phyloP scores from a whole-genome alignment of 129 eudicot genomes.

The Flaveria robusta region DNA sequence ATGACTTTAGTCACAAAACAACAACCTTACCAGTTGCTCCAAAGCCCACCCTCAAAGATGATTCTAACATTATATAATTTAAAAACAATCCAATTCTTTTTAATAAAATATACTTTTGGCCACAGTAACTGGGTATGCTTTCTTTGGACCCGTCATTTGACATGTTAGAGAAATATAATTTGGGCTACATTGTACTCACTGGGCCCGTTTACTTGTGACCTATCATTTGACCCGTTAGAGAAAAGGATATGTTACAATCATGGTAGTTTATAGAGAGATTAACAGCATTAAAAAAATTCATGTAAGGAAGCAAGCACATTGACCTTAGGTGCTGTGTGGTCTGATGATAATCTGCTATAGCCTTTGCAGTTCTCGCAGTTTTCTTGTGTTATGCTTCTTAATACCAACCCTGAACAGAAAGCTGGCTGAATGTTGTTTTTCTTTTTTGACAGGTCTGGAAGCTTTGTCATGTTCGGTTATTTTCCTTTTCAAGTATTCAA shows the following conservation, averaged over 20 bases:
- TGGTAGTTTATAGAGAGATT: slow-evolving; percentile 16
- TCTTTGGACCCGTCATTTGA: no score
- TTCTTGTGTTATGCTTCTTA: slow-evolving; percentile 56
- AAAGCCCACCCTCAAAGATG: no score
- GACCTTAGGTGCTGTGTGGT: slow-evolving; percentile 36
- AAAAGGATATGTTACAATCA: slow-evolving; percentile 8
- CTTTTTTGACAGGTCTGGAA: slow-evolving; percentile 23
- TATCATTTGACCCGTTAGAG: neutral
- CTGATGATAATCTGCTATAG: slow-evolving; percentile 34
- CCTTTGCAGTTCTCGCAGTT: slow-evolving; percentile 53
- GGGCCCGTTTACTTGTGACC: neutral
- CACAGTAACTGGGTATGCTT: no score
- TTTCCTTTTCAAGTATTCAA: slow-evolving; percentile 63
- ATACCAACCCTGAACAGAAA: slow-evolving; percentile 66
- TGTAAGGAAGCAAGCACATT: slow-evolving; percentile 30
- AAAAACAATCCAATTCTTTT: no score
- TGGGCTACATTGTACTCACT: neutral
- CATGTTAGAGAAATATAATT: neutral
- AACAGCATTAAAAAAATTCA: slow-evolving; percentile 18
- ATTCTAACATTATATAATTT: no score
- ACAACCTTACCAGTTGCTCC: no score
- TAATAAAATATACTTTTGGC: no score
- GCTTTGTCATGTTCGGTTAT: slow-evolving; percentile 23
- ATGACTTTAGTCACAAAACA: no score
- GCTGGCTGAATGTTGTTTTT: slow-evolving; percentile 54